Percentiles rank a stretch among this genome's conserved stretches.
Conservation (phyloP, 1,139 yeast genomes). For the Geotrichum candidum region DNA sequence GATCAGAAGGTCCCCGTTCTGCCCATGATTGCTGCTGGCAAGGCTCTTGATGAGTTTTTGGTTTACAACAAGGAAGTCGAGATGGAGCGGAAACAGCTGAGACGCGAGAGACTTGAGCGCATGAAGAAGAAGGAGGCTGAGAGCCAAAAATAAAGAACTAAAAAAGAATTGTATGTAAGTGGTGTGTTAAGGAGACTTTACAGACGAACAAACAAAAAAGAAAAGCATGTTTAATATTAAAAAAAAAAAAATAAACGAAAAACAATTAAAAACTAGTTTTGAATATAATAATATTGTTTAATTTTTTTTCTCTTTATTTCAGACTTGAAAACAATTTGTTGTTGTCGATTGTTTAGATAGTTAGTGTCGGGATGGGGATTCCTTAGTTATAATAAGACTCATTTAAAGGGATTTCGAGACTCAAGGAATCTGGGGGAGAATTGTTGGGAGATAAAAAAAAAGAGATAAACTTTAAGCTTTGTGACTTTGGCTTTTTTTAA, state of each 20-base stretch:
- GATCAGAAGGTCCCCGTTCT: slow-evolving; percentile 96
- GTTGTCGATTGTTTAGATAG: too few species aligned
- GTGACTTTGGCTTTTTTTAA: too few species aligned
- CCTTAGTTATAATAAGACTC: too few species aligned
- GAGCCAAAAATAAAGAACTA: neutral
- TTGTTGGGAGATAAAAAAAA: too few species aligned
- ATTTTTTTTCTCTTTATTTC: neutral
- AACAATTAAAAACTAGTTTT: neutral
- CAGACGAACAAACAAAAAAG: neutral
- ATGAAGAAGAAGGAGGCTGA: slow-evolving; percentile 12
- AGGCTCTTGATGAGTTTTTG: slow-evolving; percentile 88
- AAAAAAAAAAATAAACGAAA: neutral
- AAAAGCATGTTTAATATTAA: neutral
- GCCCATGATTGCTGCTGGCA: slow-evolving; percentile 98
- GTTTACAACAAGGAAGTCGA: slow-evolving; percentile 77
- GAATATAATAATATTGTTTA: neutral
- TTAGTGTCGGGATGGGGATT: too few species aligned
- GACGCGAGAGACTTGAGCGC: slow-evolving; percentile 28
- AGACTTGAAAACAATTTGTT: neutral
- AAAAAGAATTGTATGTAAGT: neutral
- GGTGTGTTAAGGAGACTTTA: neutral
- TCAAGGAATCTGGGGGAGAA: too few species aligned
- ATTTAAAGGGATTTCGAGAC: too few species aligned
- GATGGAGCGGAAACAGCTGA: slow-evolving; percentile 60
- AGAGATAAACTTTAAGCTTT: too few species aligned